Evolutionary conservation across 805 yeast species (phyloP), one percentile per base, ranked within the genome.

Genomic region (Metschnikowia peoriensis): DNA sequence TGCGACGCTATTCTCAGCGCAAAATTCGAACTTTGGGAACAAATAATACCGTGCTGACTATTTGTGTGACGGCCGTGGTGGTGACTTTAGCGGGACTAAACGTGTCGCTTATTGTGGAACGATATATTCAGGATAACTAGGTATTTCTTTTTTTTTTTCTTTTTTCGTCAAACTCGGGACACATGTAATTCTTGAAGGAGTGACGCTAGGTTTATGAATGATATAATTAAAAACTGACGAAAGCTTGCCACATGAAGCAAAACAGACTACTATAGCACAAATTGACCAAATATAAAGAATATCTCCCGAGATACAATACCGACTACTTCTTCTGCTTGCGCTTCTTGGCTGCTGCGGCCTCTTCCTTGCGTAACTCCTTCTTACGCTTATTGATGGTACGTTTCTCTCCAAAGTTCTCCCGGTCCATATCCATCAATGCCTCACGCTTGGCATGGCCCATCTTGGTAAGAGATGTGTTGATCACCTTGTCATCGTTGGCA

Each of bases 381-480:
- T 78, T 80, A 45, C 66, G 69, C 62, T 76, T 80, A 58, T 83
- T 82, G 41, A 72, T 79, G 61, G 74, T 77, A 57, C 75, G 77
- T 59, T 79, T 79, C 61, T 89, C 96, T 11, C 97, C 97, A 67
- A 92, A 93, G 17, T 83, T 81, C 55, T 89, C 97, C 56, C 81
- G 82, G 56, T 93, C 97, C 97, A 94, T 91, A 38, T 89, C 97
- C 88, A 93, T 83, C 50, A 87, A 66, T 2, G 97, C 88, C 67
- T 92, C 97, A 60, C 97, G 80, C 71, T 89, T 90, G 16, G 98
- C 97, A 37, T 79, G 81, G 35, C 92, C 84, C 1, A 88, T 86
- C 44, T 78, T 76, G 50, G 81, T 84, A 56, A 94, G 75, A 1
- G 91, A 83, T 44, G 82, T 80, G 57, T 86, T 84, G 43, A 92